Evolutionary conservation across 208 protist species (phyloP), one percentile per base, ranked within the genome.

Genomic region (Balamuthia mandrillaris): DNA sequence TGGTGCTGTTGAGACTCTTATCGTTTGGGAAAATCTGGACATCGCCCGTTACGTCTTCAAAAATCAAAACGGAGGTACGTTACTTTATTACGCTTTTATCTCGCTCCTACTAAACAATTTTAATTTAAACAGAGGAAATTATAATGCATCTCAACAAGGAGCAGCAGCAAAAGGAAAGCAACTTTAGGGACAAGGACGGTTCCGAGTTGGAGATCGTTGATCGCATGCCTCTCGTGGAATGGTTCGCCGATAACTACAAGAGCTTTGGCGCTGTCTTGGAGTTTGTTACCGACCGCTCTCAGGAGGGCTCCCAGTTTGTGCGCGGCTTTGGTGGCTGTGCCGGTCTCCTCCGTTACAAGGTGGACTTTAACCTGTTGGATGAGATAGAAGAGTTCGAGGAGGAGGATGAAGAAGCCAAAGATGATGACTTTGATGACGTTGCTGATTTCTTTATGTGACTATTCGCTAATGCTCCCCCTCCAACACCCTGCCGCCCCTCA

Each of bases 1-100:
- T 35, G 98, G 98, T 68, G 97, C 98, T 0, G 94, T 99, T 29
- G 92, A 99, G 85, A 98, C 94, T n/a, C 93, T 99, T 18, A 98
- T 99, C 84, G 96, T 99, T 35, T 99, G 95, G 90, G 99, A 99
- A 88, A 96, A 99, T 84, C 90, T 99, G 0, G 88, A 94, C 6
- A 87, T 96, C 56, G 95, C 89, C 54, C 94, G 98, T 51, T 98
- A 95, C 90, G 87, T 87, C 12, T 42, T 99, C 24, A 96, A 95
- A 52, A 90, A 95, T 77, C 79, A 92, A 21, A 84, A 72, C 49
- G 54, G 31, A 5, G 66, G 66, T 21, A 24, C 54, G n/a, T n/a
- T n/a, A n/a, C n/a, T n/a, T n/a, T n/a, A n/a, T n/a, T n/a, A n/a
- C n/a, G n/a, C n/a, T n/a, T n/a, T n/a, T n/a, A n/a, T n/a, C n/a